Evolutionary conservation across 331 rosid genomes (phyloP).

Genomic region (Rosa hybrid): DNA sequence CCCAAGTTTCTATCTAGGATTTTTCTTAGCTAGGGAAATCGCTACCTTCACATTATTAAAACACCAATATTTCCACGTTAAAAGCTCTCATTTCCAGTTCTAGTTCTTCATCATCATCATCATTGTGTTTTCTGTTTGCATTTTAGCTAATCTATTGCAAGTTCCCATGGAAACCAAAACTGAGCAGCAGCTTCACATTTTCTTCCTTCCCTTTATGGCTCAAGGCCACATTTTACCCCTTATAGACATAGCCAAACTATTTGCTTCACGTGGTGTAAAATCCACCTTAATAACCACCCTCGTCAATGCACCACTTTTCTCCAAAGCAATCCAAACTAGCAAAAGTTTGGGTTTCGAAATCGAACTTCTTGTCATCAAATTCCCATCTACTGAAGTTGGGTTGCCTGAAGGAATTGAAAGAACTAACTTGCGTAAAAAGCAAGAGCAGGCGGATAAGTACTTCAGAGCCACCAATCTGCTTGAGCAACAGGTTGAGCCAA

Average conservation of each 20-base stretch:
- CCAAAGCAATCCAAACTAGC: constrained; percentile 9
- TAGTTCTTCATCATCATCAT: too few relatives aligned
- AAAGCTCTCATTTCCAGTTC: not conserved
- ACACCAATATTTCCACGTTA: not conserved
- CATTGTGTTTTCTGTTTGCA: too few relatives aligned
- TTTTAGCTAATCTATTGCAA: too few relatives aligned
- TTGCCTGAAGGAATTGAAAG: constrained; percentile 29
- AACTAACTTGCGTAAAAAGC: not conserved
- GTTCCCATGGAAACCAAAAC: not conserved
- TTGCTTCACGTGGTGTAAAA: constrained; percentile 21
- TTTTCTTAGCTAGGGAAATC: not conserved
- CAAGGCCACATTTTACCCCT: constrained; percentile 32
- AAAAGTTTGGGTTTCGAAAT: not conserved
- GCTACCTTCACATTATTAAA: not conserved
- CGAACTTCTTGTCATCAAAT: constrained; percentile 4
- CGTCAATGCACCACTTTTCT: constrained; percentile 2
- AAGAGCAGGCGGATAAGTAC: not conserved
- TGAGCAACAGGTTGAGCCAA: constrained; percentile 19
- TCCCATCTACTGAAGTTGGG: constrained; percentile 19
- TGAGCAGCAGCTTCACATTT: constrained; percentile 12
- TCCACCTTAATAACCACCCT: constrained; percentile 34
- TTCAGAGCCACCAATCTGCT: not conserved
- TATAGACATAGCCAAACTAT: constrained; percentile 29
- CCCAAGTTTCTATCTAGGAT: not conserved
- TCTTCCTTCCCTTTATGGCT: constrained; percentile 31